Conservation (phyloP, 768 basidiomycete species). For the Hygrophorus russula region DNA sequence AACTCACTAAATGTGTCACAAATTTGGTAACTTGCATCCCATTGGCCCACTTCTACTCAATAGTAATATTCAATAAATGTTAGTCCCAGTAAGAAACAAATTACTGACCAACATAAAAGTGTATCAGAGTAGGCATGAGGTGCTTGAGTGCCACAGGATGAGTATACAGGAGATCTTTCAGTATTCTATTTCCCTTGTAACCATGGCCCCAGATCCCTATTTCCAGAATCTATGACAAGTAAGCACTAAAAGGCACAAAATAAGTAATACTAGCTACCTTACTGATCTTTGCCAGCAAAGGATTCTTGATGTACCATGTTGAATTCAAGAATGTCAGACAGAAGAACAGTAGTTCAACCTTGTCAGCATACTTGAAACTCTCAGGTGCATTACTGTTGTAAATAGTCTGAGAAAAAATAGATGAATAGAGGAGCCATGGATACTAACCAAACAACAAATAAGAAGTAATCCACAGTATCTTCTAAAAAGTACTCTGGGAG, state of each 20-base stretch:
- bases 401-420: neutral
- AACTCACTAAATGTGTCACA: conserved; percentile 93
- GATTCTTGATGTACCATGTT: conserved; percentile 98
- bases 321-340: conserved; percentile 85
- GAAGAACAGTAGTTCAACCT: conserved; percentile 79
- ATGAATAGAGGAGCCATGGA: neutral
- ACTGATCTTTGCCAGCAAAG: conserved; percentile 91
- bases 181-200: conserved; percentile 54
- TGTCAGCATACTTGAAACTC: conserved; percentile 75
- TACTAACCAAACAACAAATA: conserved; percentile 71
- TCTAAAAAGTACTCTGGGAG: conserved; percentile 93
- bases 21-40: conserved; percentile 96
- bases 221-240: conserved; percentile 48
- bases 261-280: conserved; percentile 40
- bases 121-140: conserved; percentile 83
- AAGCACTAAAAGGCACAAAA: neutral
- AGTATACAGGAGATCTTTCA: conserved; percentile 75
- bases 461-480: conserved; percentile 83
- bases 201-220: conserved; percentile 62
- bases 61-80: neutral
- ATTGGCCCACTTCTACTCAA: conserved; percentile 83
- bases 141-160: conserved; percentile 80
- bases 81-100: neutral
- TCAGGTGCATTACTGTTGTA: conserved; percentile 27
- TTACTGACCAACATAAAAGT: conserved; percentile 83